Percentiles rank a stretch among this genome's conserved stretches.
Evolutionary conservation across 176 grass and related monocot genomes (phyloP).

Genomic region (Carex parvula): DNA sequence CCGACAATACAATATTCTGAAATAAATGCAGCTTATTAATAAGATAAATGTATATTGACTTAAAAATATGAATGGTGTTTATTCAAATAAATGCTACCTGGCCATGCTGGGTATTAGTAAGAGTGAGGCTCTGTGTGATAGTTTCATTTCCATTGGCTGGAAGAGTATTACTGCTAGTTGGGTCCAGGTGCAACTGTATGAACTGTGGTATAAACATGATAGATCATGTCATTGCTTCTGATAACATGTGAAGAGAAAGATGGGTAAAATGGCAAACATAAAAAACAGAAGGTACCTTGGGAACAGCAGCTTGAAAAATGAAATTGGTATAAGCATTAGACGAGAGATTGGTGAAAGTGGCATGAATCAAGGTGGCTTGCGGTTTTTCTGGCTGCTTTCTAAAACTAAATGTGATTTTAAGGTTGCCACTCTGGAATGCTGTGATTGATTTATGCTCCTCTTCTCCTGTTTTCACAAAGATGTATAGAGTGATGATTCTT

Average conservation of each 20-base stretch:
- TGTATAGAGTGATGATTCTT: conserved; percentile 3
- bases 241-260: not conserved
- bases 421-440: conserved; percentile 81
- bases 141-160: conserved; percentile 54
- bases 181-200: conserved; percentile 71
- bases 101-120: conserved; percentile 87
- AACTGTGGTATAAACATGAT: conserved; percentile 60
- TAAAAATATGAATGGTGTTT: too few species aligned
- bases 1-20: too few species aligned
- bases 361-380: conserved; percentile 64
- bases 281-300: conserved; percentile 59
- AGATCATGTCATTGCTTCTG: conserved; percentile 15
- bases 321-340: conserved; percentile 71
- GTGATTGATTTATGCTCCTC: conserved; percentile 60
- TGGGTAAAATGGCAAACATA: not conserved
- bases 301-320: conserved; percentile 95
- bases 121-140: conserved; percentile 67
- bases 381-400: conserved; percentile 72
- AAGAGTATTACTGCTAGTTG: conserved; percentile 77
- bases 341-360: conserved; percentile 79
- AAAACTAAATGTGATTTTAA: conserved; percentile 78
- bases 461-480: conserved; percentile 38
- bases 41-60: too few species aligned
- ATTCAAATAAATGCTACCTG: too few species aligned
- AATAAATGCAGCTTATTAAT: too few species aligned